These are phyloP conservation scores for Cucurbita moschata DNA, from an alignment of 306 rosid species.

Conservation along the genomic window DNA sequence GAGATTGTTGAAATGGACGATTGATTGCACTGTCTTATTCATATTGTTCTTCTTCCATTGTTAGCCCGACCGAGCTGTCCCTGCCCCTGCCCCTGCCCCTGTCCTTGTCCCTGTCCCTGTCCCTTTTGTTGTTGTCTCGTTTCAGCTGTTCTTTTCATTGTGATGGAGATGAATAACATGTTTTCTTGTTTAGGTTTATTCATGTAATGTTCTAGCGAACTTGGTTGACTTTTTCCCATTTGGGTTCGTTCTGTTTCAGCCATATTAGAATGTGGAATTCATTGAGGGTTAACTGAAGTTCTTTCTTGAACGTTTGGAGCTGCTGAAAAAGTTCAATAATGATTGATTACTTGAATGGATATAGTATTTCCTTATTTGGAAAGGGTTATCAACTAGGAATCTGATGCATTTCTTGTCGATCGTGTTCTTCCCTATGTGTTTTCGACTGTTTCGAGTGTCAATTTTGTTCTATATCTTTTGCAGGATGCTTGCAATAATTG, in stretches of 20 bases:
- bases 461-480: conserved; percentile 8
- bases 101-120: neutral
- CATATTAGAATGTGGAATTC: neutral
- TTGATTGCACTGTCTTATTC: neutral
- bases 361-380: neutral
- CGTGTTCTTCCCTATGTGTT: neutral
- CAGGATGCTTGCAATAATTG: conserved; percentile 30
- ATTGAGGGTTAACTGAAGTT: neutral
- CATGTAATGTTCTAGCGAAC: neutral
- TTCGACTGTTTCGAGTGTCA: neutral
- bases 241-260: neutral
- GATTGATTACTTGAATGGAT: neutral
- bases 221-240: neutral
- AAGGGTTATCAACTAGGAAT: neutral
- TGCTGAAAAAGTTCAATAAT: neutral
- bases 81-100: neutral
- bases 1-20: neutral
- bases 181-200: neutral
- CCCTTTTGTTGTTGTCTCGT: neutral
- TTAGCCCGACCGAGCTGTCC: neutral
- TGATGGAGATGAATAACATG: neutral
- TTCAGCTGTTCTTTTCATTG: neutral
- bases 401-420: neutral
- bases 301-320: neutral
- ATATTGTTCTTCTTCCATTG: neutral